Percentiles rank a stretch among this genome's conserved stretches.
Conservation (phyloP, 768 basidiomycete genomes). For the Serendipita sp. region DNA sequence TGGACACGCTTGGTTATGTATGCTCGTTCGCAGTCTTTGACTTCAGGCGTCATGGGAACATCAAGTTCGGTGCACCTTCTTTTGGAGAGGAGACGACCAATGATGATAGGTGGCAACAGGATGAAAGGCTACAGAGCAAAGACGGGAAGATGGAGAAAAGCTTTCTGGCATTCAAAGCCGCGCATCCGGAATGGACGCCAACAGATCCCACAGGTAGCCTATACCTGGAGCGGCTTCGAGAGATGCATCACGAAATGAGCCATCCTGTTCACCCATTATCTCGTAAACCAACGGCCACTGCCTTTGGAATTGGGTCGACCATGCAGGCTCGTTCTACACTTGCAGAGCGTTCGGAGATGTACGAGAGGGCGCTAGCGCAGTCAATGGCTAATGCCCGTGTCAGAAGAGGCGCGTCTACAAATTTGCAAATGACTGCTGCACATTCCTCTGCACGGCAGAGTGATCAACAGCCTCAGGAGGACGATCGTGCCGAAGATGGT, state of each 20-base stretch:
- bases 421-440: background rate
- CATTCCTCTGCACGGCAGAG: background rate
- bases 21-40: slow-evolving; percentile 98
- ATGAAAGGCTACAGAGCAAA: slow-evolving; percentile 66
- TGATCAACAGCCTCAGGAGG: slow-evolving; percentile 11
- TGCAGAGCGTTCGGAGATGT: slow-evolving; percentile 46
- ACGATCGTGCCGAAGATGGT: slow-evolving; percentile 34
- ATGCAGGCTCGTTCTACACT: slow-evolving; percentile 4
- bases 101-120: slow-evolving; percentile 17
- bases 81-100: background rate
- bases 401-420: background rate
- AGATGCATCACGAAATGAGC: slow-evolving; percentile 12
- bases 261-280: slow-evolving; percentile 1
- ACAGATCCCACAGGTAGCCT: slow-evolving; percentile 79
- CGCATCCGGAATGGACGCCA: slow-evolving; percentile 92
- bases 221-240: slow-evolving; percentile 62
- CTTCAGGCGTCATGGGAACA: slow-evolving; percentile 85
- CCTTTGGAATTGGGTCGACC: background rate
- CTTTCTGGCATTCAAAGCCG: slow-evolving; percentile 88
- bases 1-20: slow-evolving; percentile 90
- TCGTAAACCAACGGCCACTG: background rate
- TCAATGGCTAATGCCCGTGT: slow-evolving; percentile 12
- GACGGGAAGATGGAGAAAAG: slow-evolving; percentile 99
- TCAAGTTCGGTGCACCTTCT: slow-evolving; percentile 62
- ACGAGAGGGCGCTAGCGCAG: slow-evolving; percentile 45